Evolutionary conservation across 164 flowering plant genomes (phyloP).

Genomic region (Vitis vinifera): ASM3070453v1 NC_081811.1:27434501-27435000

Average conservation of each 20-base stretch:
- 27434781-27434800: slow-evolving; percentile 96
- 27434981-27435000: too few relatives aligned
- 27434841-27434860: slow-evolving; percentile 92
- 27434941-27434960: too few relatives aligned
- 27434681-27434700: slow-evolving; percentile 86
- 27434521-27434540: not conserved
- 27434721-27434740: not conserved
- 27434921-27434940: too few relatives aligned
- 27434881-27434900: slow-evolving; percentile 39
- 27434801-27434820: slow-evolving; percentile 99
- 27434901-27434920: not conserved
- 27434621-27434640: slow-evolving; percentile 89
- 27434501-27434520: not conserved
- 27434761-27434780: slow-evolving; percentile 51
- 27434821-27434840: slow-evolving; percentile 96
- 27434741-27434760: not conserved
- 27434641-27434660: slow-evolving; percentile 88
- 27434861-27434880: slow-evolving; percentile 97
- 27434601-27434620: slow-evolving; percentile 97
- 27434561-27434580: slow-evolving; percentile 56
- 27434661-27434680: slow-evolving; percentile 91
- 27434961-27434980: too few relatives aligned
- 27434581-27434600: slow-evolving; percentile 88
- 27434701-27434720: not conserved
- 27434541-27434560: not conserved